Base-by-base conservation (phyloP, 257 asterid species). In the Salvia miltiorrhiza region DNA sequence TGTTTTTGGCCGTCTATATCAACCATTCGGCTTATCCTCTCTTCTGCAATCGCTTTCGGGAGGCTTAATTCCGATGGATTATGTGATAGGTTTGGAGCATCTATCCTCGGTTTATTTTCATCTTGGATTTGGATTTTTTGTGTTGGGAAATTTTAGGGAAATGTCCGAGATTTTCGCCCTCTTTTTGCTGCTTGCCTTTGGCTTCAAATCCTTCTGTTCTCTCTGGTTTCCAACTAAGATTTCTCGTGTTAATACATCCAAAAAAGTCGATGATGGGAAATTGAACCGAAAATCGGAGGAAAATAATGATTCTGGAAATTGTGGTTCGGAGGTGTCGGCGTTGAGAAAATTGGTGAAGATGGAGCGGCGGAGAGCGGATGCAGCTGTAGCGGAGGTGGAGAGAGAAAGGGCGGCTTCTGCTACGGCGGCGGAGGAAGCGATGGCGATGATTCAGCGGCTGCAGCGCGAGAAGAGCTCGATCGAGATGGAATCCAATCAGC, bases 401-500 rank as follows among this genome's bases (percentile, higher is more conserved):
- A 86, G 82, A 70, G 95, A 88, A 62, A 73, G 95, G 67, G 69
- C 68, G 58, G 88, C 90, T 0, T 71, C 85, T 1, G 88, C 88
- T 2, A 72, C 82, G 9, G 87, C 95, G 26, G 81, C 87, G 6
- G 87, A 84, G 76, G 92, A 88, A 57, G 82, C 95, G n/a, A 86
- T 88, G 90, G 87, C 88, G 1, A 88, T 88, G 95, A 88, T 84
- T 41, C 72, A 77, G 40, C 82, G 92, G 5, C 76, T 88, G 54
- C 95, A 88, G 58, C 72, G 65, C 28, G 88, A 86, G 62, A 86
- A 84, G 79, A 81, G 90, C 67, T 54, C 76, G 74, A 66, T 81
- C 57, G 90, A 88, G 62, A 62, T 86, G 87, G 92, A 86, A 76
- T 63, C 69, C 9, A 84, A 69, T 19, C 95, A 88, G 73, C 79